Base-by-base conservation (phyloP, 139 green algal genomes). In the Micractinium conductrix region DNA sequence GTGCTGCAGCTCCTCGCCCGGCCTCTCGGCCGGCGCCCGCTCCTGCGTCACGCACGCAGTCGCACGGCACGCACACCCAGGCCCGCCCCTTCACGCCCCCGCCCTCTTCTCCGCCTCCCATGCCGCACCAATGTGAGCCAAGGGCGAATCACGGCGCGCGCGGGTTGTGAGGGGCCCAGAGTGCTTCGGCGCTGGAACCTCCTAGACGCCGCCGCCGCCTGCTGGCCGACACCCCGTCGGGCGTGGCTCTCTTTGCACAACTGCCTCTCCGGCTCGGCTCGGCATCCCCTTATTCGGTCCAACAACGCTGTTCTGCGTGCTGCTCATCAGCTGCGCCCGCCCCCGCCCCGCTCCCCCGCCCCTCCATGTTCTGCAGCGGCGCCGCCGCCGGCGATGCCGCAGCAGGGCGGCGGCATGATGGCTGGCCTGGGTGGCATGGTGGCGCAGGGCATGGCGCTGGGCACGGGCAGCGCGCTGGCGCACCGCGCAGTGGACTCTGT, bases 401-500 rank as follows among this genome's bases (percentile, higher is more conserved):
- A 86, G 60, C 74, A 78, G 74, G 93, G 93, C 50, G 95, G 95
- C 74, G 94, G 94, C 79, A 95, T 98, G 85, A 86, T 98, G 81
- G 90, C 87, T 45, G 94, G 94, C 45, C 85, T 98, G 9, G 95
- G 94, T 78, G 95, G 93, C 79, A 94, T 92, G 72, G 91, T 98
- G 0, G 91, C 92, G 12, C 88, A 86, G 71, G 86, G 95, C 85
- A 94, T 95, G 70, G 95, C 95, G 0, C 79, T 98, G 38, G 95
- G 95, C 24, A 97, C 94, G 10, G 95, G 95, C 28, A 94, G 87
- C 48, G 95, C 94, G 0, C 58, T 98, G 35, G 95, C 94, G 1
- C 94, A 98, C 86, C 89, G 95, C 9, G 95, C 78, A 10, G 91
- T 98, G 0, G 95, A 98, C 80, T 88, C 89, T 19, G 81, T 98